Percentiles rank a stretch among this genome's conserved stretches.
Evolutionary conservation across 148 eudicot species (phyloP).

Genomic region (Silene uniflora): DNA sequence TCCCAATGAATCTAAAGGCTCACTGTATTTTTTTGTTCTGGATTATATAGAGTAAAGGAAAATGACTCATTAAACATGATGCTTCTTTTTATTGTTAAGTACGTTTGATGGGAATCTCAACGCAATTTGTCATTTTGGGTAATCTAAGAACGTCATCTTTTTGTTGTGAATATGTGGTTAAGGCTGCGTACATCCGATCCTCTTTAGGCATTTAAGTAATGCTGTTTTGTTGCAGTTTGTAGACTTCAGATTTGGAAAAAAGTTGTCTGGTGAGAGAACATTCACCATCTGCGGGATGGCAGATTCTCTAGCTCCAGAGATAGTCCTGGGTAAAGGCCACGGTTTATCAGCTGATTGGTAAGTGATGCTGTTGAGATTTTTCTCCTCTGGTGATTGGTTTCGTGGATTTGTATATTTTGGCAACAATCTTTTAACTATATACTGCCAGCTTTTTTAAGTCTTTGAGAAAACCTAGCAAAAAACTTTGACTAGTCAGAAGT

Average conservation of each 20-base stretch:
- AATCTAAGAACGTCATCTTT: not conserved
- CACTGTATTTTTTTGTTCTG: too few relatives aligned
- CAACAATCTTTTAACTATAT: not conserved
- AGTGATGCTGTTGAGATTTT: slow-evolving; percentile 12
- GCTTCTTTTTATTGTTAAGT: not conserved
- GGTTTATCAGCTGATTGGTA: slow-evolving; percentile 93
- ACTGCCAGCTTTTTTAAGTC: not conserved
- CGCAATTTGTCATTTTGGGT: not conserved
- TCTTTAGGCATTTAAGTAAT: not conserved
- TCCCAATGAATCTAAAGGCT: too few relatives aligned
- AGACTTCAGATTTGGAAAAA: slow-evolving; percentile 93
- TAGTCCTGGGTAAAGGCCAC: slow-evolving; percentile 90
- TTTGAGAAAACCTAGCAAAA: not conserved
- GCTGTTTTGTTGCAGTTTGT: slow-evolving; percentile 45
- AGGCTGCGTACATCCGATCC: not conserved
- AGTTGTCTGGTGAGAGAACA: slow-evolving; percentile 68
- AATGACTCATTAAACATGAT: too few relatives aligned
- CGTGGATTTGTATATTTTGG: not conserved
- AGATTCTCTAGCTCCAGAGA: slow-evolving; percentile 93
- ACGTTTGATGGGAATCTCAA: not conserved
- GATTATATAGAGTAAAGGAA: too few relatives aligned
- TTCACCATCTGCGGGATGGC: slow-evolving; percentile 88
- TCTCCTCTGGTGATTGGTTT: not conserved
- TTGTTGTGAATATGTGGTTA: not conserved
- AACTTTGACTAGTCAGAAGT: too few relatives aligned